phyloP scores from a whole-genome alignment of 1,284 basidiomycete genomes.

The Ceratobasidium theobromae region DNA sequence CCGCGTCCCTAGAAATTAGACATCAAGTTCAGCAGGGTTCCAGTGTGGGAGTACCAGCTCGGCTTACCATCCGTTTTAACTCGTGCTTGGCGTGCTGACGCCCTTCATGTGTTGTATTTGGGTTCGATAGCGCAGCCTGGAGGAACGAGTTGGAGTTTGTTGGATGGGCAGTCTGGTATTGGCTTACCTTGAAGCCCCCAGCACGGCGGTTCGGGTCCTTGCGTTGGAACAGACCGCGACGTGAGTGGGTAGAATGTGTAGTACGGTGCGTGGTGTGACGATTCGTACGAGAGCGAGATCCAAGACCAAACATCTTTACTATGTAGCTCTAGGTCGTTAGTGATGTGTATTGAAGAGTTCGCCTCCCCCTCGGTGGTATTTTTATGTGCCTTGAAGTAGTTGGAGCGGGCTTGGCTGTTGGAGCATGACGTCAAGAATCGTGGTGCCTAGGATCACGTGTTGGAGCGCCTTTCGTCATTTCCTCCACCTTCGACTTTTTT shows the following conservation, averaged over 20 bases:
- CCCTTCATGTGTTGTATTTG: constrained; percentile 36
- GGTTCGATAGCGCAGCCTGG: constrained; percentile 36
- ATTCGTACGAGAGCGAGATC: constrained; percentile 9
- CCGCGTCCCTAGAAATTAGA: constrained; percentile 21
- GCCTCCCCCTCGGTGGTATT: background rate
- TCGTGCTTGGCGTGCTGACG: constrained; percentile 36
- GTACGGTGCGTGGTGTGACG: constrained; percentile 20
- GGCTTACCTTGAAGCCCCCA: constrained; percentile 35
- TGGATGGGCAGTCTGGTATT: background rate
- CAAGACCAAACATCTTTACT: constrained; percentile 24
- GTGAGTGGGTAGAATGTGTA: constrained; percentile 15
- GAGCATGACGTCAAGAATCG: background rate
- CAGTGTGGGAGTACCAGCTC: background rate
- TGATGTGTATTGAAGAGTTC: background rate
- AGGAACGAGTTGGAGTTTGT: background rate
- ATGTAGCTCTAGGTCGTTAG: background rate
- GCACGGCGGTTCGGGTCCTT: constrained; percentile 35
- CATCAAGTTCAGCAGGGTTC: background rate
- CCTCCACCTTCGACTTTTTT: too few species aligned
- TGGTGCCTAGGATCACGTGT: constrained; percentile 11
- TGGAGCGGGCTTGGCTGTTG: background rate
- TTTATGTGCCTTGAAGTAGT: background rate
- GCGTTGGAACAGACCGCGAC: constrained; percentile 32
- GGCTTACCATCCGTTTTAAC: constrained; percentile 33
- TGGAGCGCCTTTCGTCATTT: constrained; percentile 16